Evolutionary conservation across 345 rosid species (phyloP), one percentile per base, ranked within the genome.

Genomic region (Noccaea caerulescens): DNA sequence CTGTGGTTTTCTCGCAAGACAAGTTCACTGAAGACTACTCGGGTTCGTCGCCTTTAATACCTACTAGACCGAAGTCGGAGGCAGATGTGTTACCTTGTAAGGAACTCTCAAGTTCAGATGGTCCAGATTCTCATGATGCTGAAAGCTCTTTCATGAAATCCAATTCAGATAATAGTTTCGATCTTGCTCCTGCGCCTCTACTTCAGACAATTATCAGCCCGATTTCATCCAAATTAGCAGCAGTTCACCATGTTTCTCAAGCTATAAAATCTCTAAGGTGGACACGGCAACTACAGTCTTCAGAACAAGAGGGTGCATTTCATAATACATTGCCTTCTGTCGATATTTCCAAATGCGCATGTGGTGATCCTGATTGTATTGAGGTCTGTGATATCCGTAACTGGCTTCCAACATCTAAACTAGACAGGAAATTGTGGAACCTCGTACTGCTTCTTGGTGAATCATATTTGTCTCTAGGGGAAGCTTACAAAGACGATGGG

Each of bases 401-500:
- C 64, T 93, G 98, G 98, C 88, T 93, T 51, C 96, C 96, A 65
- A 91, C 87, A 42, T 91, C 96, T 25, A 86, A 89, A 68, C 68
- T 93, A 75, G 96, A 93, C 74, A 80, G 86, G 69, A 93, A 82
- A 72, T 44, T 87, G 80, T 93, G 98, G 98, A 93, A 89, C 47
- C 97, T 93, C n/a, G 92, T 93, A 75, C 88, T 91, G 63, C 86
- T 93, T 72, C 98, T 93, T 8, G 96, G 97, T 54, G 98, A 93
- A 77, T 91, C 97, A 54, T 93, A 93, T 77, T 65, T 93, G 75
- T 91, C 96, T 20, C 84, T 93, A 10, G 98, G 87, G 50, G 90
- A 89, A 79, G 87, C 97, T 55, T 87, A 87, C 77, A 87, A 82
- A 79, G 96, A 91, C 72, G 93, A 82, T 75, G 83, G 84, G 53